Conservation (phyloP, 176 grass and related monocot species). For the Elymus sibiricus region DNA sequence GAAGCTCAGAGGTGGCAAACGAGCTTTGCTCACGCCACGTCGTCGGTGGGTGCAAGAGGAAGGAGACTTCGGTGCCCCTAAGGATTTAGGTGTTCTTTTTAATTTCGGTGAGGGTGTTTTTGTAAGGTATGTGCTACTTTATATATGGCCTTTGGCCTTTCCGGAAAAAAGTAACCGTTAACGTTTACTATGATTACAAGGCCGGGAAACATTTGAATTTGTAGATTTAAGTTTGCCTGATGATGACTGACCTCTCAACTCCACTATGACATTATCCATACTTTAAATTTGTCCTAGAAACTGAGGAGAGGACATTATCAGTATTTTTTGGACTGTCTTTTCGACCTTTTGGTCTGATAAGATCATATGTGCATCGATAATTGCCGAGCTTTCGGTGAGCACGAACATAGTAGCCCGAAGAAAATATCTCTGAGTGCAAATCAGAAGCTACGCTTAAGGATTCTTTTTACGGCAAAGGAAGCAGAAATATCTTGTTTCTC, state of each 20-base stretch:
- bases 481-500: neutral
- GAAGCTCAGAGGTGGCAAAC: too few species aligned
- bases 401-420: neutral
- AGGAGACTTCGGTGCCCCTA: too few species aligned
- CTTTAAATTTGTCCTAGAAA: neutral
- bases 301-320: neutral
- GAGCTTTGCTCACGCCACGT: too few species aligned
- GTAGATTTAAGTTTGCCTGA: neutral
- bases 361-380: constrained; percentile 11
- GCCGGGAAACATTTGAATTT: neutral
- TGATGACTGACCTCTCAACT: neutral
- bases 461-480: neutral
- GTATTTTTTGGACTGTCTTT: neutral
- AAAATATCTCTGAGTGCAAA: constrained; percentile 20
- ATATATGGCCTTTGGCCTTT: too few species aligned
- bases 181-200: neutral
- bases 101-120: too few species aligned
- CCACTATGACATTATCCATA: neutral
- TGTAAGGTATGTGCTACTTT: too few species aligned
- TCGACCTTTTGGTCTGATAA: constrained; percentile 21
- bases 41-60: too few species aligned
- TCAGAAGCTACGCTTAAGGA: neutral
- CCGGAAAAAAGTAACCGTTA: too few species aligned
- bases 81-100: too few species aligned
- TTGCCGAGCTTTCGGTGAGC: constrained; percentile 18